Conservation (phyloP, 805 yeast species). For the Helenozyma baotianmanensis region DNA sequence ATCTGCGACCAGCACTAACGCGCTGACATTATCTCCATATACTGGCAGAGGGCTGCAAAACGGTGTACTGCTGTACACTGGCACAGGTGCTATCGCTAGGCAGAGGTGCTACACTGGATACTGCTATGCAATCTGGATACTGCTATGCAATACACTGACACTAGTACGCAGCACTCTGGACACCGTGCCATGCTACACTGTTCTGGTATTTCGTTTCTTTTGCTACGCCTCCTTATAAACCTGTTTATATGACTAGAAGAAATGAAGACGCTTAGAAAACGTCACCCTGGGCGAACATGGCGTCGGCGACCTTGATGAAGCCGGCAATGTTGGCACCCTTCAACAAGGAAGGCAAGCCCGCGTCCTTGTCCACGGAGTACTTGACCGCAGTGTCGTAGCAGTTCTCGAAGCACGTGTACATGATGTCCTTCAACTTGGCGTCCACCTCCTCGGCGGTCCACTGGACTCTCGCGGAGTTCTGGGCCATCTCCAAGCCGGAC, state of each 20-base stretch:
- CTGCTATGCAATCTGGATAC: no score
- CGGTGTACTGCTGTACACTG: neutral
- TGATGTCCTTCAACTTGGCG: conserved; percentile 81
- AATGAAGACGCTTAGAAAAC: conserved; percentile 30
- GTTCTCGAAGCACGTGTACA: conserved; percentile 89
- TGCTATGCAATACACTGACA: no score
- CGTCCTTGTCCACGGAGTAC: conserved; percentile 68
- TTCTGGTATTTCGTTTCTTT: no score
- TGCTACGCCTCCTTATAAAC: no score
- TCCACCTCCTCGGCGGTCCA: conserved; percentile 96
- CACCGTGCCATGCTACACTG: no score
- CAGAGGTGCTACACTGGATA: no score
- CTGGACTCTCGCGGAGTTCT: conserved; percentile 88
- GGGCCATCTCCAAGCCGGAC: conserved; percentile 98
- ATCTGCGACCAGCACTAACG: no score
- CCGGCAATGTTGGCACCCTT: conserved; percentile 99
- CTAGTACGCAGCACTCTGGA: no score
- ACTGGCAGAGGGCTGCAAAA: no score
- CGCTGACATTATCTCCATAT: no score
- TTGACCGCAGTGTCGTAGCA: conserved; percentile 83
- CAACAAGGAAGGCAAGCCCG: conserved; percentile 83
- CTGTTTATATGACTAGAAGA: no score
- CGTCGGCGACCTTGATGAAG: conserved; percentile 96
- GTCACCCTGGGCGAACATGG: conserved; percentile 98
- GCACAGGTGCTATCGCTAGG: no score